These are phyloP conservation scores for Chalaropsis thielavioides DNA, from an alignment of 2,329 filamentous ascomycete species.

Conservation along the genomic window DNA sequence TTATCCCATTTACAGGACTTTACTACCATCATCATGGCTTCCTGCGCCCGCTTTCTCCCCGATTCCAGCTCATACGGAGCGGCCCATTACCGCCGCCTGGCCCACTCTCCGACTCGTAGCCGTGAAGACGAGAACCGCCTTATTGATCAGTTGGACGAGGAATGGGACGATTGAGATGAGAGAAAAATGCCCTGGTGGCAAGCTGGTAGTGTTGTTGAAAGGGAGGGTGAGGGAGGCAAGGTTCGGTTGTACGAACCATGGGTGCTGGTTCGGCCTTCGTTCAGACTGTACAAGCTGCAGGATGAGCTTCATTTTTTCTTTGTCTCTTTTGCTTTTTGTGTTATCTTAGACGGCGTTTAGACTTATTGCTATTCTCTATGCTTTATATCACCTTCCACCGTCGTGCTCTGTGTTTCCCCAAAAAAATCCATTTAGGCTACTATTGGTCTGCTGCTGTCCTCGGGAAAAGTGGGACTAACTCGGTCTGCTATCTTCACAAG, in stretches of 20 bases:
- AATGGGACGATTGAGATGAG: constrained; percentile 64
- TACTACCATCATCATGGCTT: constrained; percentile 53
- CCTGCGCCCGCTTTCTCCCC: constrained; percentile 52
- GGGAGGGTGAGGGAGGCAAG: background rate
- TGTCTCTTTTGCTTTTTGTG: background rate
- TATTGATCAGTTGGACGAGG: constrained; percentile 92
- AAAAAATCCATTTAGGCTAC: background rate
- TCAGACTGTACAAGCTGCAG: background rate
- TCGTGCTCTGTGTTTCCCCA: background rate
- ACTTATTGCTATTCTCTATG: background rate
- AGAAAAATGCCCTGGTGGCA: background rate
- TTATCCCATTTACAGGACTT: constrained; percentile 35
- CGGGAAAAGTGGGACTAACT: background rate
- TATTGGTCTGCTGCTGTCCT: background rate
- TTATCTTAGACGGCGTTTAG: background rate
- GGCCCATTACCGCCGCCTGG: constrained; percentile 53
- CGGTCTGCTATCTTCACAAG: too few relatives aligned
- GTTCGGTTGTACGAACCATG: background rate
- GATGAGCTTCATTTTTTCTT: background rate
- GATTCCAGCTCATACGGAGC: constrained; percentile 26
- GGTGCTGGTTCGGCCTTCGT: background rate
- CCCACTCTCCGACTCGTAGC: constrained; percentile 37
- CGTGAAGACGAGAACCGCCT: constrained; percentile 79
- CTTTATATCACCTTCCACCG: background rate
- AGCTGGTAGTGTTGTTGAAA: background rate